phyloP scores from a whole-genome alignment of 208 protist species.

The Crithidia fasciculata region DNA sequence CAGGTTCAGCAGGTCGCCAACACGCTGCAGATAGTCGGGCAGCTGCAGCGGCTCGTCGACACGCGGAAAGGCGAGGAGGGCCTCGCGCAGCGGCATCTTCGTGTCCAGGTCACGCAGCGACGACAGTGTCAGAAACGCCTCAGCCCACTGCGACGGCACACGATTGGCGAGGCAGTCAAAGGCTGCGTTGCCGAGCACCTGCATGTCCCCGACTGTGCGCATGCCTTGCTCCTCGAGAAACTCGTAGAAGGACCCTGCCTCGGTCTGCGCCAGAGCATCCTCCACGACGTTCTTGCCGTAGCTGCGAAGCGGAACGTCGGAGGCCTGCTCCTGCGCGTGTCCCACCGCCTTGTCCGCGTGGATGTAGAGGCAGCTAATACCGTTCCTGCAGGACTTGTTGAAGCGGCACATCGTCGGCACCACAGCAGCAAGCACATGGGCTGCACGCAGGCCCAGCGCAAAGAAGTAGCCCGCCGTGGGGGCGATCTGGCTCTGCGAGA shows the following conservation, averaged over 20 bases:
- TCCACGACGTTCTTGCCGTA: slow-evolving; percentile 24
- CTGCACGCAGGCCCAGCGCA: slow-evolving; percentile 59
- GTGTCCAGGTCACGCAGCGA: slow-evolving; percentile 69
- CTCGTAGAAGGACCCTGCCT: slow-evolving; percentile 50
- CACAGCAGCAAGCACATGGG: slow-evolving; percentile 60
- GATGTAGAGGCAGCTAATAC: slow-evolving; percentile 77
- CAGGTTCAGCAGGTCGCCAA: slow-evolving; percentile 64
- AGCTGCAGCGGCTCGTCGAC: slow-evolving; percentile 40
- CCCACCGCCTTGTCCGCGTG: slow-evolving; percentile 52
- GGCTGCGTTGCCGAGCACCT: slow-evolving; percentile 70
- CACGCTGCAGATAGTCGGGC: slow-evolving; percentile 42
- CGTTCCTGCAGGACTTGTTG: slow-evolving; percentile 64
- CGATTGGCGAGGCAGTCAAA: slow-evolving; percentile 68
- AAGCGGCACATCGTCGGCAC: slow-evolving; percentile 83
- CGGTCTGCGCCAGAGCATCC: slow-evolving; percentile 20
- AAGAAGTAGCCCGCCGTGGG: slow-evolving; percentile 86
- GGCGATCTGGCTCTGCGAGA: slow-evolving; percentile 42
- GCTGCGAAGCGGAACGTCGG: slow-evolving; percentile 23
- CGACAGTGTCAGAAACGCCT: slow-evolving; percentile 58
- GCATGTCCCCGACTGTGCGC: slow-evolving; percentile 77
- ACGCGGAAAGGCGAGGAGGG: slow-evolving; percentile 73
- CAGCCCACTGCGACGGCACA: slow-evolving; percentile 46
- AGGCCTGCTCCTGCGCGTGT: slow-evolving; percentile 37
- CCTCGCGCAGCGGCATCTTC: slow-evolving; percentile 45
- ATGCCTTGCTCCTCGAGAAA: slow-evolving; percentile 62